Base-by-base conservation (phyloP, 129 eudicot species). In the Flaveria bidentis region DNA sequence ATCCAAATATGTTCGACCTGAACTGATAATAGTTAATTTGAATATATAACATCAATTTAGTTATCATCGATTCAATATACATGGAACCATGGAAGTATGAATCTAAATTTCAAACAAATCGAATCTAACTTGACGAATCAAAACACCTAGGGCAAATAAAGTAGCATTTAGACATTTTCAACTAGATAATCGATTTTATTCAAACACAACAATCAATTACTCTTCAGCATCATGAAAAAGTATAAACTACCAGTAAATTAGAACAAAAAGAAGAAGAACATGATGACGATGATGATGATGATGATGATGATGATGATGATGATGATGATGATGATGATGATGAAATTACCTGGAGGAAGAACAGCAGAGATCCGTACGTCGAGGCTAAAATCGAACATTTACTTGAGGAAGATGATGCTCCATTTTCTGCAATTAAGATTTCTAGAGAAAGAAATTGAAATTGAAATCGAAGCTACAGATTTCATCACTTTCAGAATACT, bases 291-390 rank as follows among this genome's bases (percentile, higher is more conserved):
- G 39, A 36, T 36, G 41, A 5, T 36, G 51, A 73, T 33, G 39
- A 36, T 36, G 41, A 33, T 33, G 39, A 36, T 36, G 41, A 5
- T 36, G 51, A 73, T 33, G 39, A 36, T 36, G 41, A 33, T 33
- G 39, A 36, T 36, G 41, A 28, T 28, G 33, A 33, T 33, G 39
- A 36, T 36, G 41, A 33, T 33, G 39, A 36, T 36, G 41, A 5
- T 36, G 51, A 73, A 61, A 13, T 36, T 13, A 76, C 80, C 80
- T 76, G 53, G 36, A 65, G 20, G 73, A 66, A 66, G 26, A 66
- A 66, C 80, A 76, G 53, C 73, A 66, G 65, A 50, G 53, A 76
- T 65, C 57, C n/a, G 36, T 45, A 45, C 49, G 49, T 65, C 12
- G 44, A 26, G 8, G 42, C 80, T 76, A 76, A 65, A 13, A 65